Evolutionary conservation across 192 early-diverging fungal genomes (phyloP).

Genomic region (Gaertneriomyces semiglobifer): DNA sequence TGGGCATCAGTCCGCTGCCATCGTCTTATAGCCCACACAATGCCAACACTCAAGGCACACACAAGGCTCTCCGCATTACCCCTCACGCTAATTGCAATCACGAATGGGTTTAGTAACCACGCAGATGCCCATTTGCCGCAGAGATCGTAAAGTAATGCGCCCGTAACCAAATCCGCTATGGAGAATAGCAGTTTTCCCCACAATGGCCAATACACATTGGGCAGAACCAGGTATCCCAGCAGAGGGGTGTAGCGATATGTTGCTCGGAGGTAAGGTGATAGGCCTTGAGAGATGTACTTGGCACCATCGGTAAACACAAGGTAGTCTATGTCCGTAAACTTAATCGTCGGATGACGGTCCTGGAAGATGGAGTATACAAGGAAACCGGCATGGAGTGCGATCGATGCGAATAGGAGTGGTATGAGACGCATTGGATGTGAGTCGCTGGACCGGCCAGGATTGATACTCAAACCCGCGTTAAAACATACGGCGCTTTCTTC

Average conservation of each 20-base stretch:
- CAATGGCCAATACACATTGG: slow-evolving; percentile 66
- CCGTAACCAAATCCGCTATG: slow-evolving; percentile 73
- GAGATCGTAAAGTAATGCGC: slow-evolving; percentile 54
- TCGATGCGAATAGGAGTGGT: slow-evolving; percentile 2
- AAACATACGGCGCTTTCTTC: too few relatives aligned
- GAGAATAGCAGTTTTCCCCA: slow-evolving; percentile 96
- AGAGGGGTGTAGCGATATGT: slow-evolving; percentile 98
- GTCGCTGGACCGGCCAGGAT: too few relatives aligned
- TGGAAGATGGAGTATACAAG: slow-evolving; percentile 81
- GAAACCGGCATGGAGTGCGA: slow-evolving; percentile 23
- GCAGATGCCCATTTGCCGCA: slow-evolving; percentile 40
- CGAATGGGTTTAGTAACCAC: slow-evolving; percentile 95
- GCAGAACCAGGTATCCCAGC: slow-evolving; percentile 83
- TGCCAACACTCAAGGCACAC: slow-evolving; percentile 70
- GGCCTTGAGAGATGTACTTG: slow-evolving; percentile 63
- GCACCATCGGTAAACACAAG: slow-evolving; percentile 94
- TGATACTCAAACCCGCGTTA: too few relatives aligned
- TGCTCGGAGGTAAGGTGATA: slow-evolving; percentile 81
- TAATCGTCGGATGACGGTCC: slow-evolving; percentile 83
- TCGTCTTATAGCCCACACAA: slow-evolving; percentile 60
- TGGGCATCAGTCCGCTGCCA: too few relatives aligned
- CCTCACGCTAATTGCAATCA: slow-evolving; percentile 92
- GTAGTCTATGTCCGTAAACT: slow-evolving; percentile 99
- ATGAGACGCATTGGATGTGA: too few relatives aligned
- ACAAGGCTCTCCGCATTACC: slow-evolving; percentile 90